Evolutionary conservation across 345 rosid genomes (phyloP).

Genomic region (Acer negundo): DNA sequence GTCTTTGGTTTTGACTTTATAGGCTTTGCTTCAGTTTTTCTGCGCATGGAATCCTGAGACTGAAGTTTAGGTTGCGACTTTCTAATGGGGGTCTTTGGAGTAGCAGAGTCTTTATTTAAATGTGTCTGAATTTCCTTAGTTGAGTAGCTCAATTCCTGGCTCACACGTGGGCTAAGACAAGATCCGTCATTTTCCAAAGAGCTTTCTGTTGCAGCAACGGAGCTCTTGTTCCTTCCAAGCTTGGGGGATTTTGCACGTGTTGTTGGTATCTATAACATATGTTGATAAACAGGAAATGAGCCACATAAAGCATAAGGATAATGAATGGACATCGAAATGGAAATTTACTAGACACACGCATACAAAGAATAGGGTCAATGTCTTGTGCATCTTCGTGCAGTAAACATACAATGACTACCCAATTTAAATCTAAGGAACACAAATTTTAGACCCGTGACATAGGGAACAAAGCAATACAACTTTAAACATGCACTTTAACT

Average conservation of each 20-base stretch:
- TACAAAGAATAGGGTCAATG: not conserved
- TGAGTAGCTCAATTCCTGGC: constrained; percentile 32
- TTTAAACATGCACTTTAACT: not conserved
- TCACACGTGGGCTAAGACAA: constrained; percentile 36
- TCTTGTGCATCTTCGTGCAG: not conserved
- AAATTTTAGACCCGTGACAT: not conserved
- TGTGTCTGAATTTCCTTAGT: constrained; percentile 44
- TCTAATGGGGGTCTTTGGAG: constrained; percentile 45
- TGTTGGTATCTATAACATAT: constrained; percentile 67
- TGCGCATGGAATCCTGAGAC: constrained; percentile 27
- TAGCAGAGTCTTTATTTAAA: constrained; percentile 36
- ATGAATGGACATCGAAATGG: not conserved
- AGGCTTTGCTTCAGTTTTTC: constrained; percentile 35
- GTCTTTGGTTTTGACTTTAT: constrained; percentile 44
- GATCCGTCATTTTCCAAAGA: constrained; percentile 38
- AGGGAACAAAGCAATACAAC: not conserved
- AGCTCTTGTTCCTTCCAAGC: constrained; percentile 83
- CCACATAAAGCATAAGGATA: not conserved
- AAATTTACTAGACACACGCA: not conserved
- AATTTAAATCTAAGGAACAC: not conserved
- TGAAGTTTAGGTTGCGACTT: constrained; percentile 53
- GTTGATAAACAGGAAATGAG: not conserved
- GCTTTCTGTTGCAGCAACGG: constrained; percentile 33
- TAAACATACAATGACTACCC: not conserved
- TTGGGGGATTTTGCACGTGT: constrained; percentile 91